A percentile compares a stretch with the other conserved stretches of the same genome.
Conservation (phyloP, 352 stramenopile genomes). For the Globisporangium nunn region DNA sequence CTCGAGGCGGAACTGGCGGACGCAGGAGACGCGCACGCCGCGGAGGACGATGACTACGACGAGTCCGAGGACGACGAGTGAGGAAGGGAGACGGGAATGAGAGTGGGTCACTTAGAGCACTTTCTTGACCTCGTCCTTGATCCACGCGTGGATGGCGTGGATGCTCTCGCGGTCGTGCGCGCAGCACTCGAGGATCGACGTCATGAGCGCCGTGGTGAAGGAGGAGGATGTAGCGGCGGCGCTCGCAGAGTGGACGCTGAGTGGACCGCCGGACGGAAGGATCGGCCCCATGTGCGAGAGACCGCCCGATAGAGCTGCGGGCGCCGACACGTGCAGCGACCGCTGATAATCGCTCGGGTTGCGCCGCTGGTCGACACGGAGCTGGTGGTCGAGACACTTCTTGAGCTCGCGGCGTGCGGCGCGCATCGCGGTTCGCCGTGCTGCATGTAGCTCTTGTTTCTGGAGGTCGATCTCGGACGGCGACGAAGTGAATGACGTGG, state of each 20-base stretch:
- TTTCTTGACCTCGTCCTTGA: conserved; percentile 46
- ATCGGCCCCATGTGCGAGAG: background rate
- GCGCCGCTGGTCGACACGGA: conserved; percentile 33
- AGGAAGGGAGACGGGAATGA: background rate
- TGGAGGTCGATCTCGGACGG: conserved; percentile 13
- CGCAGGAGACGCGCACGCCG: conserved; percentile 3
- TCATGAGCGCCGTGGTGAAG: conserved; percentile 28
- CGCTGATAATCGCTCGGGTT: conserved; percentile 15
- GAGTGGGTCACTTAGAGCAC: conserved; percentile 6
- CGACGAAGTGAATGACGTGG: conserved; percentile 2
- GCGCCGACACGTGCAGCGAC: background rate
- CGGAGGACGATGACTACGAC: conserved; percentile 28
- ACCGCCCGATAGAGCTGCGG: background rate
- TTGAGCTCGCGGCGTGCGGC: conserved; percentile 40
- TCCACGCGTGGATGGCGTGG: conserved; percentile 22
- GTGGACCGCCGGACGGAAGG: background rate
- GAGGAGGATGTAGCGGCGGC: conserved; percentile 2
- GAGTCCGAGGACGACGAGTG: conserved; percentile 9
- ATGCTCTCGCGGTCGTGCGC: conserved; percentile 39
- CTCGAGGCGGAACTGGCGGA: conserved; percentile 12
- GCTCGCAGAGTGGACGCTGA: background rate
- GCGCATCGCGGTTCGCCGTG: conserved; percentile 21
- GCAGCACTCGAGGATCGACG: conserved; percentile 37
- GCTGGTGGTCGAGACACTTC: conserved; percentile 38
- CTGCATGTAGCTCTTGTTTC: conserved; percentile 13